phyloP scores from a whole-genome alignment of 805 yeast genomes.

The Danielia oregonensis region DNA sequence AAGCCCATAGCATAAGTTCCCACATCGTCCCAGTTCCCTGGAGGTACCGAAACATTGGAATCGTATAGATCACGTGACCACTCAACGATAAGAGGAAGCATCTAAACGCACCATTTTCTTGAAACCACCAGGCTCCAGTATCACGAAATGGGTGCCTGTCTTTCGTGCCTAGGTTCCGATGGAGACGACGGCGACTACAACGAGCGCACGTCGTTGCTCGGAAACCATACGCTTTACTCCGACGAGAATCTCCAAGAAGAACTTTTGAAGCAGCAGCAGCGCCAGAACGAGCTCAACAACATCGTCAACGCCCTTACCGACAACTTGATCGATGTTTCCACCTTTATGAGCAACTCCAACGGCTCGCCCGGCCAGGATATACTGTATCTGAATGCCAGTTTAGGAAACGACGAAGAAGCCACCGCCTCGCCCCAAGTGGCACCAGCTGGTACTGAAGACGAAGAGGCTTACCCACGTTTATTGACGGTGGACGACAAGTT shows the following conservation, averaged over 20 bases:
- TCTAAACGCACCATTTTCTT: too few relatives aligned
- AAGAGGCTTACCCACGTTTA: constrained; percentile 20
- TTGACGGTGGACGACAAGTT: constrained; percentile 22
- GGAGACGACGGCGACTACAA: constrained; percentile 35
- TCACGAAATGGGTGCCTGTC: constrained; percentile 51
- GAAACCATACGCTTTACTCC: constrained; percentile 23
- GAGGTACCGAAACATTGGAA: too few relatives aligned
- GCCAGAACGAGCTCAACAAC: constrained; percentile 44
- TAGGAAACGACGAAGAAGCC: constrained; percentile 7
- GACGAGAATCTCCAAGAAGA: constrained; percentile 35
- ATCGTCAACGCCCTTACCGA: constrained; percentile 43
- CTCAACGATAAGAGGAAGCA: too few relatives aligned
- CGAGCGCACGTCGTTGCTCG: constrained; percentile 37
- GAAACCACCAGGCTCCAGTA: too few relatives aligned
- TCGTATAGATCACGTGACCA: too few relatives aligned
- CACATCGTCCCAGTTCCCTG: too few relatives aligned
- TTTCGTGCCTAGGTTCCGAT: constrained; percentile 39
- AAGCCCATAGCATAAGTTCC: too few relatives aligned
- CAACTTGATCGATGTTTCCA: constrained; percentile 34
- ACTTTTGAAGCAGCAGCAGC: constrained; percentile 35
- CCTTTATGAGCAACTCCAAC: constrained; percentile 21
- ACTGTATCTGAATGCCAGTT: constrained; percentile 3
- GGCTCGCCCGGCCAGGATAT: constrained; percentile 5
- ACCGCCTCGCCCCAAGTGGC: constrained; percentile 2
- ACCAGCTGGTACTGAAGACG: constrained; percentile 12